phyloP scores from a whole-genome alignment of 345 rosid species.

The Eucalyptus polyanthemos region DNA sequence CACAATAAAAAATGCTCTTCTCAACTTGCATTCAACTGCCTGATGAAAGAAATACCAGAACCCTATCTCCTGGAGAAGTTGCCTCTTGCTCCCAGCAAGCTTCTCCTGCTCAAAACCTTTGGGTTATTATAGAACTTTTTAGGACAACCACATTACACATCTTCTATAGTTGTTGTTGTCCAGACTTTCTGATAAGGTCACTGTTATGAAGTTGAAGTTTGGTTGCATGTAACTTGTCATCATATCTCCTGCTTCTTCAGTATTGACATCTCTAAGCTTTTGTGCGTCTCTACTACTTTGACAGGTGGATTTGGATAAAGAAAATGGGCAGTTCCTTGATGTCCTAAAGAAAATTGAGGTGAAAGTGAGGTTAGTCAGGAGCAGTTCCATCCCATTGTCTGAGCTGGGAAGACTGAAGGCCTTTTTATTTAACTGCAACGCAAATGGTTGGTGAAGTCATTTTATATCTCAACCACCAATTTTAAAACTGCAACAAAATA shows the following conservation, averaged over 20 bases:
- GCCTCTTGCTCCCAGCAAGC: neutral
- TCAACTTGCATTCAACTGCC: neutral
- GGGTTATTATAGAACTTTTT: neutral
- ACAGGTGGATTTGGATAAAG: slow-evolving; percentile 21
- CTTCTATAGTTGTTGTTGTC: neutral
- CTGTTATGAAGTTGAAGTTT: neutral
- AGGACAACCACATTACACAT: neutral
- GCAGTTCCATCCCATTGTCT: slow-evolving; percentile 33
- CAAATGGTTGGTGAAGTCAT: slow-evolving; percentile 40
- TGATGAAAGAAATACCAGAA: neutral
- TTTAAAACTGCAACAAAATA: neutral
- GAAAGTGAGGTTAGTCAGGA: slow-evolving; percentile 63
- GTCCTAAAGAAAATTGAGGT: slow-evolving; percentile 52
- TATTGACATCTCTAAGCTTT: neutral
- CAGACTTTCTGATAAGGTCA: neutral
- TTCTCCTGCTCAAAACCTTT: neutral
- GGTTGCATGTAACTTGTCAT: neutral
- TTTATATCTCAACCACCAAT: neutral
- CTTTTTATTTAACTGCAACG: slow-evolving; percentile 38
- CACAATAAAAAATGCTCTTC: neutral
- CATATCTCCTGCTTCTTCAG: neutral
- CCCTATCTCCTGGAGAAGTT: neutral
- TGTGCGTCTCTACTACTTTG: slow-evolving; percentile 25
- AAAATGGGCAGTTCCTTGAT: slow-evolving; percentile 9
- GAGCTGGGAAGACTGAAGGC: slow-evolving; percentile 66